Evolutionary conservation across 2,329 filamentous ascomycete genomes (phyloP), one percentile per base, ranked within the genome.

Genomic region (Hypomyces perniciosus): DNA sequence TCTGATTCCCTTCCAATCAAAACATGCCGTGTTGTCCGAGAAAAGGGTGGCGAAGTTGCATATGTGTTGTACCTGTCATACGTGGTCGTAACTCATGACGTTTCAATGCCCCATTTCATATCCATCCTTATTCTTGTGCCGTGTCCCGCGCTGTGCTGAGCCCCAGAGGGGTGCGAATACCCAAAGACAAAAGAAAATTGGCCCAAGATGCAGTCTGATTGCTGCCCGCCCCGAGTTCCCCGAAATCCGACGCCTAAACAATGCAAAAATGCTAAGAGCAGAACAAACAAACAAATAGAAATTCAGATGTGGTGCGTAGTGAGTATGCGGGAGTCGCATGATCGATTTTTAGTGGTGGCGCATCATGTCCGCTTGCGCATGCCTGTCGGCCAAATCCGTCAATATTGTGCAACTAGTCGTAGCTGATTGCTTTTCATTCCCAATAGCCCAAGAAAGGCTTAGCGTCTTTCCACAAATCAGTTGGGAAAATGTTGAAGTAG

Each of bases 381-480:
- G 2, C 20, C 20, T 20, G 20, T 20, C 20, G 20, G 20, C 20
- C 20, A 20, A 20, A 20, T 20, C 20, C 20, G 20, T 20, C 20
- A 20, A 20, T 20, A 20, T 20, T 20, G 20, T 3, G 20, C 20
- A 20, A 20, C 20, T 20, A 20, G 20, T 20, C 20, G 20, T 20
- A 20, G 20, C 20, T 20, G n/a, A n/a, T 31, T 26, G n/a, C 41
- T 13, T 8, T 27, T 29, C 13, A 13, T n/a, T 26, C 33, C 35
- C 35, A 33, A 8, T 44, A 43, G 44, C 34, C 20, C 27, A 46
- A 29, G 5, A 46, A 38, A 37, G 47, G 38, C 37, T 26, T 45
- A 5, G 48, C 28, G n/a, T 42, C 42, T 12, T 37, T 37, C 48
- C 48, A 46, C 42, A 46, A 26, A 41, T 20, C 35, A 12, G 20